Conservation (phyloP, 2,329 filamentous ascomycete genomes). For the Xylaria sp. region DNA sequence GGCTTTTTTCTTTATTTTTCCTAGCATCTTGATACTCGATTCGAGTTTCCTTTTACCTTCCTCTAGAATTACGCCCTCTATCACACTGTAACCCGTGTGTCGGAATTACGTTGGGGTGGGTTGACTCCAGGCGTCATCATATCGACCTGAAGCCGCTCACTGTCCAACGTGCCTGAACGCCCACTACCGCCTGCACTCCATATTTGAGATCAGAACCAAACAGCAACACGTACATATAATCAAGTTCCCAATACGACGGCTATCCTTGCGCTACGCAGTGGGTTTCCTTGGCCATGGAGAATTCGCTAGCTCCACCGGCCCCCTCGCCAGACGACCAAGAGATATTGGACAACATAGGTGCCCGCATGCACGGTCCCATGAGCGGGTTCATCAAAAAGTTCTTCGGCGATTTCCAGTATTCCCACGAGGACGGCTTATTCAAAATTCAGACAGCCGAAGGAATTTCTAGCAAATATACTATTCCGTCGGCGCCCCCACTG, state of each 20-base stretch:
- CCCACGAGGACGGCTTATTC: slow-evolving; percentile 25
- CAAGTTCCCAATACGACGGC: not conserved
- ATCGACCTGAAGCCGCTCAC: too few species aligned
- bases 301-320: slow-evolving; percentile 12
- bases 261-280: not conserved
- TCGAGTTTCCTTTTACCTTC: not conserved
- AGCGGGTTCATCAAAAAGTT: slow-evolving; percentile 41
- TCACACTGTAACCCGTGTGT: not conserved
- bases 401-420: slow-evolving; percentile 39
- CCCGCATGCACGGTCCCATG: slow-evolving; percentile 43
- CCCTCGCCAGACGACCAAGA: slow-evolving; percentile 35
- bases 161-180: too few species aligned
- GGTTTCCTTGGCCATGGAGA: slow-evolving; percentile 26
- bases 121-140: too few species aligned
- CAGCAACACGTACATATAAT: not conserved
- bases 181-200: not conserved
- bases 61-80: not conserved
- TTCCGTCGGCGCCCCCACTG: slow-evolving; percentile 34
- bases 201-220: not conserved
- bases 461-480: slow-evolving; percentile 19
- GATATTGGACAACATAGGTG: slow-evolving; percentile 42
- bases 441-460: slow-evolving; percentile 33
- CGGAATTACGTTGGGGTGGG: not conserved
- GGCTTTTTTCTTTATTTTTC: not conserved
- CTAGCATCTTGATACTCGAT: not conserved